Base-by-base conservation (phyloP, 2,329 filamentous ascomycete genomes). In the Aspergillus terreus region DNA sequence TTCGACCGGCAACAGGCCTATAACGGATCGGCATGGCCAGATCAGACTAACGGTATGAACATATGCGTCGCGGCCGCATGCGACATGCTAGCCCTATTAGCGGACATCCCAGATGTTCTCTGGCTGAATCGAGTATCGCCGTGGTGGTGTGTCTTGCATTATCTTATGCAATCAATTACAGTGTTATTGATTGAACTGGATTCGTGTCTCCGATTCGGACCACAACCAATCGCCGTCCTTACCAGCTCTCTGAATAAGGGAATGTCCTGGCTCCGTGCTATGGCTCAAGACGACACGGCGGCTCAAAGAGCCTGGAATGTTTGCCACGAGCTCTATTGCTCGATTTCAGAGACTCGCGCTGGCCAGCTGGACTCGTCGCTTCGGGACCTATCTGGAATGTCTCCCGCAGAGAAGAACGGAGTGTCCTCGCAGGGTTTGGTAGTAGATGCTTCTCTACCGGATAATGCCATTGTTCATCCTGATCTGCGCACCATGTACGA, bases 61-160 rank as follows among this genome's bases (percentile, higher is more conserved):
- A 56, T 61, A 4, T 74, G 72, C 38, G 66, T 74, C n/a, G 58
- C 67, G 6, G 58, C 62, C 4, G 71, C 72, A 4, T 62, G 62
- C 30, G 56, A 63, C 10, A 64, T 68, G 55, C 52, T 74, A 7
- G 57, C 61, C n/a, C 50, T 71, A 6, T 60, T 75, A 1, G 71
- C 72, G 2, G 60, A 70, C 14, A 51, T 65, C 19, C 65, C 67
- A 1, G 64, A 71, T 46, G 56, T 57, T 1, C 49, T 56, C 14
- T 69, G 67, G 49, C 53, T 75, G 4, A 63, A 66, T 19, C 54
- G 60, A 4, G 56, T 66, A 4, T 62, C 64, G 1, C 69, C 70
- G 3, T 75, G 72, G 73, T 75, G 71, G 69, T 68, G 62, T 50
- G 58, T 72, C 15, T 57, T 75, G 25, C 71, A 75, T 51, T 69